Evolutionary conservation across 2,329 filamentous ascomycete genomes (phyloP).

Genomic region (Xylariaceae sp.): DNA sequence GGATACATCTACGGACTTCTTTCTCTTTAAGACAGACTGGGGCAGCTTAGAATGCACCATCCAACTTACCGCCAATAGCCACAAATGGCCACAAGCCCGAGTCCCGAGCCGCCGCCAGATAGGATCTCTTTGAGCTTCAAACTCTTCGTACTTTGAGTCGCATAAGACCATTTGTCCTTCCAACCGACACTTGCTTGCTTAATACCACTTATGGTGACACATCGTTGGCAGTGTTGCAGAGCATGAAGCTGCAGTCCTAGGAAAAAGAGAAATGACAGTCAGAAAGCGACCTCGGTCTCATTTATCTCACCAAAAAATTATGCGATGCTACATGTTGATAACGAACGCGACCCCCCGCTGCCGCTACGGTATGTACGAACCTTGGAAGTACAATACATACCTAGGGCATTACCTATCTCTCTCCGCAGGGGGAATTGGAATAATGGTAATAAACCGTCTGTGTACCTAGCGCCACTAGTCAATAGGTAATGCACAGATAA

Average conservation of each 20-base stretch:
- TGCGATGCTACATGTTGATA: constrained; percentile 16
- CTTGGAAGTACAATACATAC: no score
- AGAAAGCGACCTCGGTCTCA: constrained; percentile 11
- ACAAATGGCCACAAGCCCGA: neutral
- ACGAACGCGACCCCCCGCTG: constrained; percentile 11
- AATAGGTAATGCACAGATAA: no score
- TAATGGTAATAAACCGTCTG: neutral
- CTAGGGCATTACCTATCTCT: constrained; percentile 1
- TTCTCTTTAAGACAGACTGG: neutral
- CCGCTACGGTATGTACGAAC: constrained; percentile 5
- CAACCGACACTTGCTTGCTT: neutral
- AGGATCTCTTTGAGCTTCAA: neutral
- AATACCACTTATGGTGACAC: constrained; percentile 1
- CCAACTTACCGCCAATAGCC: neutral
- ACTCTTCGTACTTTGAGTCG: neutral
- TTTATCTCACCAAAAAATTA: constrained; percentile 17
- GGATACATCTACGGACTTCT: neutral
- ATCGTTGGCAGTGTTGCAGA: neutral
- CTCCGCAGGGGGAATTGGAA: constrained; percentile 7
- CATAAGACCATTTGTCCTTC: neutral
- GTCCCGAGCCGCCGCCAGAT: neutral
- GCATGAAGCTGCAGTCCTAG: neutral
- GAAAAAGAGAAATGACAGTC: neutral
- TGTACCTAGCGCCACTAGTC: constrained; percentile 5
- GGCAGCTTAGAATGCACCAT: neutral